A percentile compares a stretch with the other conserved stretches of the same genome.
These are phyloP conservation scores for Aurinia saxatilis DNA, from an alignment of 345 rosid species.

Conservation along the genomic window DNA sequence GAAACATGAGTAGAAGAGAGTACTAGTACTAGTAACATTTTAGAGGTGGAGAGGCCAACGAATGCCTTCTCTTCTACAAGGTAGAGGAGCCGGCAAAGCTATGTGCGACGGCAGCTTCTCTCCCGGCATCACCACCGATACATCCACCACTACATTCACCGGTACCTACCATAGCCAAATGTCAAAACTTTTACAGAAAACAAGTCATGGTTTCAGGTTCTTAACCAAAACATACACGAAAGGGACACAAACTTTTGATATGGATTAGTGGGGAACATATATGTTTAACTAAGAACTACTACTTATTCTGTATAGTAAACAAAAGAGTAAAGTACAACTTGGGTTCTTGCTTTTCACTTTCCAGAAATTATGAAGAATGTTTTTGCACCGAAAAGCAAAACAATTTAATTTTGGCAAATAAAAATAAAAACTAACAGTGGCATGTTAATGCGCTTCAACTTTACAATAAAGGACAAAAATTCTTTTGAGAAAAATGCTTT, in stretches of 20 bases:
- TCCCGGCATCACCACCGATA: slow-evolving; percentile 88
- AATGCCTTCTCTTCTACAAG: slow-evolving; percentile 67
- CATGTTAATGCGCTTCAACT: slow-evolving; percentile 23
- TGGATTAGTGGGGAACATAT: neutral
- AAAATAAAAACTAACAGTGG: neutral
- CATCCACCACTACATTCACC: slow-evolving; percentile 40
- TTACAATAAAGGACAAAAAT: slow-evolving; percentile 14
- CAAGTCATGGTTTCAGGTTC: no score
- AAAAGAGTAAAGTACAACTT: slow-evolving; percentile 2
- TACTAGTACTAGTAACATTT: neutral
- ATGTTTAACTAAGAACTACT: neutral
- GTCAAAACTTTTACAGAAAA: neutral
- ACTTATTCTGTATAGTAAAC: neutral
- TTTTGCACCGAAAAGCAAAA: slow-evolving; percentile 19
- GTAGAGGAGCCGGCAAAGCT: slow-evolving; percentile 90
- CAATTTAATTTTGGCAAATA: neutral
- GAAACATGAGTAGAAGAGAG: neutral
- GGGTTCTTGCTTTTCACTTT: slow-evolving; percentile 17
- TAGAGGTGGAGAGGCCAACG: slow-evolving; percentile 50
- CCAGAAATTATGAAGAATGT: neutral
- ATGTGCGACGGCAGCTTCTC: slow-evolving; percentile 62
- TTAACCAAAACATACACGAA: no score
- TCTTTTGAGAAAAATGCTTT: slow-evolving; percentile 21
- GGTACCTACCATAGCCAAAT: slow-evolving; percentile 30
- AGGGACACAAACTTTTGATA: no score